Evolutionary conservation across 2,329 filamentous ascomycete species (phyloP).

Genomic region (Emmonsia crescens): DNA sequence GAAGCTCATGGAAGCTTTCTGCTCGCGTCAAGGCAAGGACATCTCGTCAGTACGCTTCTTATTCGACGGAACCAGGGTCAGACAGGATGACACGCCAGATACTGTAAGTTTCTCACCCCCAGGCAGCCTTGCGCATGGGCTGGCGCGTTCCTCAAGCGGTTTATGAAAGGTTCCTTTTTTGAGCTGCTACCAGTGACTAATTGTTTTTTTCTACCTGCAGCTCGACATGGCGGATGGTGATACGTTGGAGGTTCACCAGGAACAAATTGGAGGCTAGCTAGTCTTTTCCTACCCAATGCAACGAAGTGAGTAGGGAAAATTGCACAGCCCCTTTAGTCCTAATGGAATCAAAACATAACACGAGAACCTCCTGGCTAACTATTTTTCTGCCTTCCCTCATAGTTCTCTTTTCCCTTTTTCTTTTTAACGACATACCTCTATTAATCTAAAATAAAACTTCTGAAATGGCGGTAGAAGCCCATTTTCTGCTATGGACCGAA

Average conservation of each 20-base stretch:
- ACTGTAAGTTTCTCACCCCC: slow-evolving; percentile 52
- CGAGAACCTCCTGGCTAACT: not conserved
- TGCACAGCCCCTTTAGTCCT: not conserved
- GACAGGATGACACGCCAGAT: slow-evolving; percentile 80
- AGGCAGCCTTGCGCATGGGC: not conserved
- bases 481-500: not conserved
- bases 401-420: not conserved
- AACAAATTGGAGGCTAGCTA: slow-evolving; percentile 72
- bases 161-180: not conserved
- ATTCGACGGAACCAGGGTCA: slow-evolving; percentile 90
- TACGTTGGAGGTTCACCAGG: slow-evolving; percentile 92
- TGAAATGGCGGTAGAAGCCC: not conserved
- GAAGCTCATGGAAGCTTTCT: slow-evolving; percentile 98
- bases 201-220: slow-evolving; percentile 38
- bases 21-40: slow-evolving; percentile 87
- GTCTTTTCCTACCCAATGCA: not conserved
- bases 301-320: not conserved
- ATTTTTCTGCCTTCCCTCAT: not conserved
- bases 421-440: not conserved
- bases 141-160: slow-evolving; percentile 3
- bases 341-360: not conserved
- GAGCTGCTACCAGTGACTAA: slow-evolving; percentile 1
- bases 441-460: not conserved
- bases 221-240: slow-evolving; percentile 96
- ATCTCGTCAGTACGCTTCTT: slow-evolving; percentile 78